Evolutionary conservation across 2,329 filamentous ascomycete species (phyloP), one percentile per base, ranked within the genome.

Genomic region (Penicillium frequentans): DNA sequence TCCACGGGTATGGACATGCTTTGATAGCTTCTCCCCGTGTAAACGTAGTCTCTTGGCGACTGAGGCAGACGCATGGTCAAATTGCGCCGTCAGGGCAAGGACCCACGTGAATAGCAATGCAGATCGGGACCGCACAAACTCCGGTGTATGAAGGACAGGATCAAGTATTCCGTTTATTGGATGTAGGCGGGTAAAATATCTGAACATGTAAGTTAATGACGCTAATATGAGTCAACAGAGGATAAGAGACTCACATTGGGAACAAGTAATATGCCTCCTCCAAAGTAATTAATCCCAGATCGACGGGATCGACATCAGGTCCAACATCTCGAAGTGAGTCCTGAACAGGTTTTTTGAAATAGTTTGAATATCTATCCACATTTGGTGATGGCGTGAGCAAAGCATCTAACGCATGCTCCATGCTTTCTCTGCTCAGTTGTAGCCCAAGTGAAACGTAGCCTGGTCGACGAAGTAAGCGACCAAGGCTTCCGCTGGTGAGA

Each of bases 101-200:
- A 72, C 68, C 69, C 69, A 72, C 10, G 69, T 71, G 37, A 72
- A 71, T 5, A 71, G 50, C 1, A 72, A 62, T 10, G 68, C 58
- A 19, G 69, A 72, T 14, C 59, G 59, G 14, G 60, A 57, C 4
- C 66, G 65, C 3, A 71, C 69, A 33, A 64, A 71, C 14, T 63
- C 63, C 0, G 64, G 58, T 0, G 67, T 72, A 42, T 72, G 69
- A 2, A 72, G 59, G 16, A 64, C 49, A 3, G 69, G 65, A 26
- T 72, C 69, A 1, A 72, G 62, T n/a, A 71, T 71, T 4, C 69
- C 68, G 23, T 70, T 70, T 3, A 70, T 57, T 3, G 65, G 64
- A 54, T 71, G 68, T 6, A 72, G 55, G 21, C 64, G 65, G 6
- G 49, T 47, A 49, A 70, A 72, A 48, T 70, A 71, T 6, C 69